Percentiles rank a stretch among this genome's conserved stretches.
phyloP scores from a whole-genome alignment of 176 grass and related monocot genomes.

The Oryza glumipatula region DNA sequence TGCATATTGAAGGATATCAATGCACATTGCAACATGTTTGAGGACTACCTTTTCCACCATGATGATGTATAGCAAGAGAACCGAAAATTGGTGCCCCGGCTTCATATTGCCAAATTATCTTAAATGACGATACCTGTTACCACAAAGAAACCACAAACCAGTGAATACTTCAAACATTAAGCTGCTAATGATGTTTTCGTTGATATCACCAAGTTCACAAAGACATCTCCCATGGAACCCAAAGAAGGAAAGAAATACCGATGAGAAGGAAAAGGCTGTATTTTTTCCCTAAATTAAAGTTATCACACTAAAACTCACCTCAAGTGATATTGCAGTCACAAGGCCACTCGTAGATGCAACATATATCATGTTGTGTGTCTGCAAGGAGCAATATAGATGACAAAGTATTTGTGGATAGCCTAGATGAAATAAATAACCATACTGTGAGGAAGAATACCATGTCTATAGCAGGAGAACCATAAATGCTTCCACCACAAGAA shows the following conservation, averaged over 20 bases:
- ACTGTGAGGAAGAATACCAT: conserved; percentile 48
- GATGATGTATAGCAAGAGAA: conserved; percentile 68
- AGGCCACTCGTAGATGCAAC: conserved; percentile 77
- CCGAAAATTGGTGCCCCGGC: conserved; percentile 73
- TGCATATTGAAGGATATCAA: background rate
- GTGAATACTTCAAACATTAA: conserved; percentile 22
- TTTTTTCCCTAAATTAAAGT: background rate
- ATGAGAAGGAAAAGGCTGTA: background rate
- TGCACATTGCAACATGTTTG: background rate
- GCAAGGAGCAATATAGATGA: conserved; percentile 32
- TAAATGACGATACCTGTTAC: conserved; percentile 63
- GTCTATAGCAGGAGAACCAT: conserved; percentile 82
- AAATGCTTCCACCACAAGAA: conserved; percentile 95
- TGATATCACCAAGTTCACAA: conserved; percentile 14
- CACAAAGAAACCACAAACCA: conserved; percentile 45
- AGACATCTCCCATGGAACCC: conserved; percentile 5
- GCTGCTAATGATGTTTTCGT: background rate
- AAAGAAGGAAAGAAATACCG: background rate
- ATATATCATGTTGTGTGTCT: conserved; percentile 69
- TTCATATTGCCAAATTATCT: conserved; percentile 63
- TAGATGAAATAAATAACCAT: conserved; percentile 19
- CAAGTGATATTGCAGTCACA: conserved; percentile 75
- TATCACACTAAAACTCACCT: conserved; percentile 47
- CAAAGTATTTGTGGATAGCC: background rate
- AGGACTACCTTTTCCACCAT: conserved; percentile 68